phyloP scores from a whole-genome alignment of 768 basidiomycete genomes.

The Leccinellum rugosiceps region DNA sequence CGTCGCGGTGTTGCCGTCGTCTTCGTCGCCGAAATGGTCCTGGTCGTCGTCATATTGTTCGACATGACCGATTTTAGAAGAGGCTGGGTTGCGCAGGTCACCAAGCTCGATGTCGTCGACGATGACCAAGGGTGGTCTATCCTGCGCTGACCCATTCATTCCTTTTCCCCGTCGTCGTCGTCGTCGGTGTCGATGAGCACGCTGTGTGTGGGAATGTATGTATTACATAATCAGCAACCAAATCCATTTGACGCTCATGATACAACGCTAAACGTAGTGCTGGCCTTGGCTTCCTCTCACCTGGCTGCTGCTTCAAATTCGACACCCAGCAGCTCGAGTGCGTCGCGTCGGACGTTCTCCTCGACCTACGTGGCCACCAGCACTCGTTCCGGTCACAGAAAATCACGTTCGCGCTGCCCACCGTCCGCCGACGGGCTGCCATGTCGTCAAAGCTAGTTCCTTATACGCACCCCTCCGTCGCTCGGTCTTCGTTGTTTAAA shows the following conservation, averaged over 20 bases:
- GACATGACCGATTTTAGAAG: constrained; percentile 13
- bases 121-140: background rate
- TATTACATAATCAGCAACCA: constrained; percentile 29
- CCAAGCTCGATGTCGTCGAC: constrained; percentile 33
- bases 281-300: constrained; percentile 23
- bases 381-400: constrained; percentile 10
- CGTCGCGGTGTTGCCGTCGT: constrained; percentile 39
- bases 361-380: constrained; percentile 7
- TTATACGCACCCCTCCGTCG: constrained; percentile 45
- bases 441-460: constrained; percentile 63
- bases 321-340: constrained; percentile 7
- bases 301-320: constrained; percentile 18
- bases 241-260: constrained; percentile 28
- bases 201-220: constrained; percentile 19
- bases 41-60: constrained; percentile 29
- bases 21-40: constrained; percentile 9
- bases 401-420: background rate
- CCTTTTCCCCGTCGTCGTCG: background rate
- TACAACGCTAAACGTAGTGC: constrained; percentile 28
- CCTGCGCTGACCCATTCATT: constrained; percentile 12
- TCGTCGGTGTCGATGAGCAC: constrained; percentile 7
- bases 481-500: constrained; percentile 62
- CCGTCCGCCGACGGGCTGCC: constrained; percentile 6
- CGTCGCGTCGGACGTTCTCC: constrained; percentile 17
- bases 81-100: constrained; percentile 28